Evolutionary conservation across 352 stramenopile species (phyloP), one percentile per base, ranked within the genome.

Genomic region (Phytophthora idaei): DNA sequence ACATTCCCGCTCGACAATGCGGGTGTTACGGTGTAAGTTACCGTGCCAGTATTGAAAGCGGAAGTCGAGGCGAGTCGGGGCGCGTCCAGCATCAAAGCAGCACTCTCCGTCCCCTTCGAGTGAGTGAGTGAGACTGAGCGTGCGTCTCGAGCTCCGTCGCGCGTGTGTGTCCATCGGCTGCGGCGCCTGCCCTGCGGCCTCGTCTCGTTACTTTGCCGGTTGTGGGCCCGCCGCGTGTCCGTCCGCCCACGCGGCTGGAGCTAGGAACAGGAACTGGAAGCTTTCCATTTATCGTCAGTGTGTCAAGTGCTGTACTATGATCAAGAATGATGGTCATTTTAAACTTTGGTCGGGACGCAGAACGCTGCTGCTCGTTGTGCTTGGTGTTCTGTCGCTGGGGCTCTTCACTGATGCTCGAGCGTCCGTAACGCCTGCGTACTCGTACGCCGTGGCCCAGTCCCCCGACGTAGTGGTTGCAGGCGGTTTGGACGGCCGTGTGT

Each of bases 401-500:
- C 5, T 54, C 31, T 42, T 48, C 12, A 4, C 17, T 4, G 15
- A 57, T 36, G 9, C 28, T 36, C 27, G 25, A 54, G 25, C 7
- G 9, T 12, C 42, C 2, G 36, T 41, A 9, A 60, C 57, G 1
- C 32, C 67, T 11, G 60, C 57, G 5, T 71, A 67, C n/a, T 66
- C 73, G 27, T 75, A 64, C 57, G 39, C 48, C 7, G 34, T 52
- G 25, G 31, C 44, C 5, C 57, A 78, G 32, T 66, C 60, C 5
- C 59, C 67, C 10, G 84, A 92, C 32, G 64, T 94, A 45, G 60
- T 94, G 2, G 72, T 95, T 11, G 80, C 82, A n/a, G 87, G 87
- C 12, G 83, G 85, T 0, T 71, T 93, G 21, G 86, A 93, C 63
- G 87, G 87, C 7, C 81, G 83, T 42, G 81, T 95, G 56, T 91